A percentile compares a stretch with the other conserved stretches of the same genome.
These are phyloP conservation scores for Asterophora lycoperdoides DNA, from an alignment of 768 basidiomycete species.

Conservation along the genomic window DNA sequence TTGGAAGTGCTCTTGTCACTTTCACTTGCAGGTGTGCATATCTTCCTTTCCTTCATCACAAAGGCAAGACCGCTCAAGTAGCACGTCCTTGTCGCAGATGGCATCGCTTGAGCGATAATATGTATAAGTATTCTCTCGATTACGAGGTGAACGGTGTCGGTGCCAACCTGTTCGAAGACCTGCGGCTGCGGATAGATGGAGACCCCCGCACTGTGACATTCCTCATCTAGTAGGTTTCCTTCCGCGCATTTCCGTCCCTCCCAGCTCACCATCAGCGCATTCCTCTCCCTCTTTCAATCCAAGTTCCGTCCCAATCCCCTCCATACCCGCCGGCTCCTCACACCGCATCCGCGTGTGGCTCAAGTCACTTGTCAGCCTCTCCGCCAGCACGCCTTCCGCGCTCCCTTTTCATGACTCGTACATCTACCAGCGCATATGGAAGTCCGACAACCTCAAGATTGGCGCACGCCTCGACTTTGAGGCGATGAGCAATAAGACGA, in stretches of 20 bases:
- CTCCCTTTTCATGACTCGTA: slow-evolving; percentile 45
- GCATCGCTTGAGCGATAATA: slow-evolving; percentile 36
- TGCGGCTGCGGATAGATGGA: slow-evolving; percentile 48
- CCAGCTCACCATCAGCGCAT: slow-evolving; percentile 3
- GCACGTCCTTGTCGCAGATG: slow-evolving; percentile 37
- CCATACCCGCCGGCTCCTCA: slow-evolving; percentile 51
- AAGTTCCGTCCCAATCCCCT: slow-evolving; percentile 53
- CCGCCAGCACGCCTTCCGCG: slow-evolving; percentile 25
- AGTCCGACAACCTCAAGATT: slow-evolving; percentile 57
- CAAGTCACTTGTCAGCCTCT: slow-evolving; percentile 38
- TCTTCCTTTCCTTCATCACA: neutral
- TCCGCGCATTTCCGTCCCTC: slow-evolving; percentile 4
- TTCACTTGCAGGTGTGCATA: slow-evolving; percentile 48
- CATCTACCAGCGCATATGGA: slow-evolving; percentile 64
- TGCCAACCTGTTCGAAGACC: slow-evolving; percentile 47
- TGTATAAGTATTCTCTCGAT: slow-evolving; percentile 55
- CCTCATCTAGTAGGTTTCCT: slow-evolving; percentile 50
- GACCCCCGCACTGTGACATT: slow-evolving; percentile 53
- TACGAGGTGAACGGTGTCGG: slow-evolving; percentile 66
- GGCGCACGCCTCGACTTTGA: slow-evolving; percentile 55
- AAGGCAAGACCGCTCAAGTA: neutral
- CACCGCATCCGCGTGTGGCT: slow-evolving; percentile 66
- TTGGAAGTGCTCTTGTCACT: slow-evolving; percentile 54
- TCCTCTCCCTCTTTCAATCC: neutral
- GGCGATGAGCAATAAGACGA: slow-evolving; percentile 41